Conservation (phyloP, 371 early-diverging fungal genomes). For the Mucor mucedo region DNA sequence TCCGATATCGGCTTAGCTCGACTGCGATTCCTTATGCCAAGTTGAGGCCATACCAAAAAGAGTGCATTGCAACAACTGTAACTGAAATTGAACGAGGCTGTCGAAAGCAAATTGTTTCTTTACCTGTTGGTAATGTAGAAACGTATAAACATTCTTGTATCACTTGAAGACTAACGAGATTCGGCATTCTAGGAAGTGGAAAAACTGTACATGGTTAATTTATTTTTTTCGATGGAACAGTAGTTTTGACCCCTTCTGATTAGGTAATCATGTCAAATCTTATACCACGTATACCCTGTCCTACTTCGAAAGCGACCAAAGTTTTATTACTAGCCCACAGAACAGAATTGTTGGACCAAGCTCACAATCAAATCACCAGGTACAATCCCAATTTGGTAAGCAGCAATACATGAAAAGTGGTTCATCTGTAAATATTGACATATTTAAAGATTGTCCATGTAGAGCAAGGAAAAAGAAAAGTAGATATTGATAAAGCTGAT, state of each 20-base stretch:
- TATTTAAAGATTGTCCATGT: constrained; percentile 58
- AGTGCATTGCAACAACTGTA: constrained; percentile 77
- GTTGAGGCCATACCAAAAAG: constrained; percentile 79
- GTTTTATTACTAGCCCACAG: constrained; percentile 87
- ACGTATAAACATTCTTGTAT: no score
- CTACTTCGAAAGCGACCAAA: constrained; percentile 71
- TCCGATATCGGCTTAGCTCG: neutral
- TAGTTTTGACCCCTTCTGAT: neutral
- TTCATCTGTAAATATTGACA: neutral
- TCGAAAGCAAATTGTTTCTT: constrained; percentile 76
- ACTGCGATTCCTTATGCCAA: constrained; percentile 14
- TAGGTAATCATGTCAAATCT: constrained; percentile 86
- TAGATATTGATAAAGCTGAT: constrained; percentile 63
- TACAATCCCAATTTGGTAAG: constrained; percentile 61
- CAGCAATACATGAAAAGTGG: neutral
- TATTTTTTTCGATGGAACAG: neutral
- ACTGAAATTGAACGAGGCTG: constrained; percentile 54
- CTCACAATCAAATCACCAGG: constrained; percentile 65
- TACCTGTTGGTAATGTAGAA: constrained; percentile 70
- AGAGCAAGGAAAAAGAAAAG: constrained; percentile 67
- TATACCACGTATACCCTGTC: constrained; percentile 69
- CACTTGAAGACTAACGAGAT: neutral
- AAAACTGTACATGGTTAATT: constrained; percentile 69
- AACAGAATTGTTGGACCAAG: constrained; percentile 86
- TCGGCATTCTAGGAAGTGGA: constrained; percentile 68